Conservation (phyloP, 352 stramenopile genomes). For the Phytophthora cryptogea region DNA sequence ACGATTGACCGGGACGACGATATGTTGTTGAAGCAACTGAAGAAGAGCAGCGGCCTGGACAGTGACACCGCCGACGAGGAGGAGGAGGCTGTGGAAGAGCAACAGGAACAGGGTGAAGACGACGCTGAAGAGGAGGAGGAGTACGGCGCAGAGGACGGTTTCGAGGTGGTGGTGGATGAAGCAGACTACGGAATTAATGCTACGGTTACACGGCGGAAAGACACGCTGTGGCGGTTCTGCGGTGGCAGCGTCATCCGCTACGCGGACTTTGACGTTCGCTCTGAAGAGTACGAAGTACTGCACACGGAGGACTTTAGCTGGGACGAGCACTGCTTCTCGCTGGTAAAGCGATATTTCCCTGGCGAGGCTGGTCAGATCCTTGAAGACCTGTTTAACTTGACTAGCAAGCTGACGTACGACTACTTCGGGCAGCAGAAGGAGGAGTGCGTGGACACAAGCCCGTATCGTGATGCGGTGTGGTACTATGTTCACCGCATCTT, state of each 20-base stretch:
- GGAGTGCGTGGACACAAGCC: conserved; percentile 70
- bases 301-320: conserved; percentile 90
- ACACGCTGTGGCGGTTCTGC: conserved; percentile 85
- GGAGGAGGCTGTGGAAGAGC: conserved; percentile 40
- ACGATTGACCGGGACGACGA: conserved; percentile 77
- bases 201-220: conserved; percentile 42
- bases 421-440: conserved; percentile 68
- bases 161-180: conserved; percentile 65
- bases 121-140: conserved; percentile 38
- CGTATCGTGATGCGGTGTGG: conserved; percentile 86
- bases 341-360: conserved; percentile 85
- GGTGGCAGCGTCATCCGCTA: conserved; percentile 81
- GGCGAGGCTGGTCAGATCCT: conserved; percentile 81
- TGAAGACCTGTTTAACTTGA: conserved; percentile 87
- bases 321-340: conserved; percentile 89
- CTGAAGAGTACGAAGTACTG: conserved; percentile 77
- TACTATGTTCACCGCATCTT: conserved; percentile 90
- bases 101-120: conserved; percentile 27
- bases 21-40: conserved; percentile 69
- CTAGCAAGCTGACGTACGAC: conserved; percentile 85
- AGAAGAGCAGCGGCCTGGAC: conserved; percentile 58
- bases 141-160: conserved; percentile 36
- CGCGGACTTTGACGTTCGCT: conserved; percentile 86
- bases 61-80: conserved; percentile 68
- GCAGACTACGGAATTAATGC: conserved; percentile 47